phyloP scores from a whole-genome alignment of 2,329 filamentous ascomycete species.

The Arthrobotrys entomopaga region DNA sequence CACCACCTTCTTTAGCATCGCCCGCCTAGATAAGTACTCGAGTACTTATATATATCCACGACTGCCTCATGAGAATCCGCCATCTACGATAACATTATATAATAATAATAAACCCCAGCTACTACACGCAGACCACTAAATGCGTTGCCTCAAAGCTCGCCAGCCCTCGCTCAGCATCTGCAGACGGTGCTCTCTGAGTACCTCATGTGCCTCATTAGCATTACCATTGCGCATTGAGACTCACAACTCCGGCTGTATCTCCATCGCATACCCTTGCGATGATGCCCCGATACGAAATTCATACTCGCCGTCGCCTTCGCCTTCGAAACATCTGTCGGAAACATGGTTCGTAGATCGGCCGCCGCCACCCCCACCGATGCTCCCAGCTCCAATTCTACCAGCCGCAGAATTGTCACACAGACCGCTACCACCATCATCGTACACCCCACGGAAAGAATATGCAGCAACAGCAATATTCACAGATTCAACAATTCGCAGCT shows the following conservation, averaged over 20 bases:
- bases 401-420: conserved; percentile 75
- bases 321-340: conserved; percentile 16
- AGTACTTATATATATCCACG: not conserved
- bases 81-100: not conserved
- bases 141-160: conserved; percentile 47
- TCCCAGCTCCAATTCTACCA: conserved; percentile 86
- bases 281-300: not conserved
- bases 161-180: conserved; percentile 21
- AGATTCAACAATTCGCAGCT: not conserved
- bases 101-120: not conserved
- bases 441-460: not conserved
- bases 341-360: conserved; percentile 34
- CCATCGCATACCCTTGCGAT: conserved; percentile 10
- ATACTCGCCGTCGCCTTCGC: conserved; percentile 5
- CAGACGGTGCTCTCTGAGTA: conserved; percentile 39
- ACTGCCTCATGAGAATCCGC: conserved; percentile 3
- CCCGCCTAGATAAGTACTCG: not conserved
- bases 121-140: not conserved
- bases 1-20: not conserved
- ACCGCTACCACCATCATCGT: conserved; percentile 60
- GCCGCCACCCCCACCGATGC: conserved; percentile 73
- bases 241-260: not conserved
- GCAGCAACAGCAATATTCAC: not conserved
- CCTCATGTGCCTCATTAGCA: conserved; percentile 30
- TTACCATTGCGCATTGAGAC: conserved; percentile 36